Conservation (phyloP, 2,329 filamentous ascomycete species). For the Arthrobotrys pseudoclavata region DNA sequence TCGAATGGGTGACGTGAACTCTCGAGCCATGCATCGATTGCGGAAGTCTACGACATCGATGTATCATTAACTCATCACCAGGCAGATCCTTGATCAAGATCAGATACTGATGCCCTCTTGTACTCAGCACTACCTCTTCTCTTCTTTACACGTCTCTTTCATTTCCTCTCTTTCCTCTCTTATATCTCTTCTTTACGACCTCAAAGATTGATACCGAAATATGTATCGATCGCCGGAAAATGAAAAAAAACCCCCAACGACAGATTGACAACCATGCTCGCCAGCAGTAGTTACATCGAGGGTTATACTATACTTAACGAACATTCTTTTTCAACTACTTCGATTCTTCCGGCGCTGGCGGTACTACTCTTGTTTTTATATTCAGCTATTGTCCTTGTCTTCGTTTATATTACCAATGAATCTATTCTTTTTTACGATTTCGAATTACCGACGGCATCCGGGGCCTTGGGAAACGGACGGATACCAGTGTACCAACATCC, state of each 20-base stretch:
- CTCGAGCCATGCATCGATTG: neutral
- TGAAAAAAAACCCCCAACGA: conserved; percentile 48
- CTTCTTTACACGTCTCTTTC: neutral
- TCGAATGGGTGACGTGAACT: conserved; percentile 7
- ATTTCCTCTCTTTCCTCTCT: conserved; percentile 3
- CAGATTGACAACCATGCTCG: conserved; percentile 38
- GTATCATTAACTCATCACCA: conserved; percentile 22
- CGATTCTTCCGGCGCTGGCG: conserved; percentile 16
- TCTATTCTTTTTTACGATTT: conserved; percentile 2
- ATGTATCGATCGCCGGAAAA: conserved; percentile 25
- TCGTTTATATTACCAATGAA: conserved; percentile 3
- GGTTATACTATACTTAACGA: conserved; percentile 15
- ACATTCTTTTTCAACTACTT: neutral
- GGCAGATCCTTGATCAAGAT: conserved; percentile 24
- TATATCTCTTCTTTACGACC: conserved; percentile 9
- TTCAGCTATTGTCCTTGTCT: neutral
- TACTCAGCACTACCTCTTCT: neutral
- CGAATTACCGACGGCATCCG: neutral
- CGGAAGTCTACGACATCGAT: neutral
- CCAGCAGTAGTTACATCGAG: neutral
- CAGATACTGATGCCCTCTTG: conserved; percentile 35
- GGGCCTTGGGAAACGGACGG: neutral
- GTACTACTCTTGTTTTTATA: conserved; percentile 16
- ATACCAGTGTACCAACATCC: conserved; percentile 9
- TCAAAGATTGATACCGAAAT: conserved; percentile 18